Percentiles rank a stretch among this genome's conserved stretches.
phyloP scores from a whole-genome alignment of 805 yeast species.

The Candida ortonii region DNA sequence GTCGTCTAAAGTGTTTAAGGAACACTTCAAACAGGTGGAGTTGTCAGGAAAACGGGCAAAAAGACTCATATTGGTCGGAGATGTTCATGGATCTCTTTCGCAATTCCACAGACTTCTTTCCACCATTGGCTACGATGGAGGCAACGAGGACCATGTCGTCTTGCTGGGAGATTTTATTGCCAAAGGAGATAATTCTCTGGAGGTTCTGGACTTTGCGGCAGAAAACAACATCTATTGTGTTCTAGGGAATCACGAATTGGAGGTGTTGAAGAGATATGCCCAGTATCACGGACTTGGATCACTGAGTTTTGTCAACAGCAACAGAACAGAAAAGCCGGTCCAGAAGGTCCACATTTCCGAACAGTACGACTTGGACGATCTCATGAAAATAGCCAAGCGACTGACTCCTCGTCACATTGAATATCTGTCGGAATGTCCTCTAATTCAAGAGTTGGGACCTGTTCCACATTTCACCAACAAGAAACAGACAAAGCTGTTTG shows the following conservation, averaged over 20 bases:
- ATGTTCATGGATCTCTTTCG: slow-evolving; percentile 76
- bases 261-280: slow-evolving; percentile 63
- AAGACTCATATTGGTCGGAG: slow-evolving; percentile 74
- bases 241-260: slow-evolving; percentile 86
- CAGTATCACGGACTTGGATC: slow-evolving; percentile 48
- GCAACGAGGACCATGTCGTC: slow-evolving; percentile 53
- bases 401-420: slow-evolving; percentile 58
- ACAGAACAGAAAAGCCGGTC: too few relatives aligned
- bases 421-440: slow-evolving; percentile 60
- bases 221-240: slow-evolving; percentile 64
- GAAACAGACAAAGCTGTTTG: slow-evolving; percentile 23
- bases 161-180: slow-evolving; percentile 82
- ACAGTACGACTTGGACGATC: slow-evolving; percentile 34
- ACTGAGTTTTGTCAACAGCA: slow-evolving; percentile 20
- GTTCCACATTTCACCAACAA: slow-evolving; percentile 43
- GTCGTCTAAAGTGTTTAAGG: slow-evolving; percentile 17
- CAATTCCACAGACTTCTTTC: slow-evolving; percentile 53
- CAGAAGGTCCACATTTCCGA: slow-evolving; percentile 18
- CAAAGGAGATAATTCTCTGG: slow-evolving; percentile 76
- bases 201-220: slow-evolving; percentile 64
- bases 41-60: slow-evolving; percentile 25
- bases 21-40: slow-evolving; percentile 14
- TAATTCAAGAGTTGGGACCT: slow-evolving; percentile 59
- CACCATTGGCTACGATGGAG: slow-evolving; percentile 44
- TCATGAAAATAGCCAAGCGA: slow-evolving; percentile 48